phyloP scores from a whole-genome alignment of 768 basidiomycete genomes.

The Rhodotorula graminis region DNA sequence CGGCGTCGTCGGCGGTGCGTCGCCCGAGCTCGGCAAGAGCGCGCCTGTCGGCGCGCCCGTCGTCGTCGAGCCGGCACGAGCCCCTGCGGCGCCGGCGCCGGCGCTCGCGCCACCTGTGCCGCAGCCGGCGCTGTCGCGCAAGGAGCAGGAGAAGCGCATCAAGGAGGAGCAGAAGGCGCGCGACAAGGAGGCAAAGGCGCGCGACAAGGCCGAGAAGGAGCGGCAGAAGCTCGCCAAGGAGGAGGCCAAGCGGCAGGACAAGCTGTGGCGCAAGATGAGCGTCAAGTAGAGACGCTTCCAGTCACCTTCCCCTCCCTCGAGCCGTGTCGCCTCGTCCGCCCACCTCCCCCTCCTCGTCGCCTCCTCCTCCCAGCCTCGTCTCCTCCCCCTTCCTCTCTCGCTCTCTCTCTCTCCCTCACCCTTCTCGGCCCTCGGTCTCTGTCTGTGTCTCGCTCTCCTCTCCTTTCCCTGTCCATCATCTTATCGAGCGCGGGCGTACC shows the following conservation, averaged over 20 bases:
- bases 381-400: not conserved
- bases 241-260: constrained; percentile 26
- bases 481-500: too few species aligned
- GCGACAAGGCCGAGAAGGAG: constrained; percentile 33
- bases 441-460: not conserved
- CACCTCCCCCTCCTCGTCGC: too few species aligned
- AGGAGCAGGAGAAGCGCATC: constrained; percentile 29
- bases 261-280: constrained; percentile 24
- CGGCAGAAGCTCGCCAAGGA: constrained; percentile 22
- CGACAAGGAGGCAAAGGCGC: constrained; percentile 26
- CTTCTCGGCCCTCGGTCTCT: too few species aligned
- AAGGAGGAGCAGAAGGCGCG: constrained; percentile 37
- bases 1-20: not conserved
- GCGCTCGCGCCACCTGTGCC: too few species aligned
- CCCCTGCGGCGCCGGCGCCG: too few species aligned
- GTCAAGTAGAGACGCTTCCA: not conserved
- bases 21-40: not conserved
- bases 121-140: constrained; percentile 14
- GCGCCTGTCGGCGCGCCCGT: not conserved
- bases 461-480: too few species aligned
- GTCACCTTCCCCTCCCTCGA: too few species aligned
- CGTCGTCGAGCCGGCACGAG: not conserved
- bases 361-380: too few species aligned
- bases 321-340: too few species aligned
- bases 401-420: not conserved